Base-by-base conservation (phyloP, 2,329 filamentous ascomycete species). In the Colletotrichum ledebouriae region DNA sequence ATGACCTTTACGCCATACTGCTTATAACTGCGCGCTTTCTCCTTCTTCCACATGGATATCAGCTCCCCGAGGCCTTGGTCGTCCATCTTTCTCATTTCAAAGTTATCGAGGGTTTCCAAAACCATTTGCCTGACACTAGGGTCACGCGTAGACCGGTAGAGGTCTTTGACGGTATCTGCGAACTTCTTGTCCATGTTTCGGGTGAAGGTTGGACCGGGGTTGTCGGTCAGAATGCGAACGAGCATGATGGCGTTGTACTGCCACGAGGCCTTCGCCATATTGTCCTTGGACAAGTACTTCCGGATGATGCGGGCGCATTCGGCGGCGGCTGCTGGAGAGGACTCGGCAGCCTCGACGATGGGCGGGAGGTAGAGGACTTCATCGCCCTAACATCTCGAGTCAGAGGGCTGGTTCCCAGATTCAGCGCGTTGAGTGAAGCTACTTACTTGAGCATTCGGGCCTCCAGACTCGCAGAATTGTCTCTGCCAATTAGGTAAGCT, bases 221-320 rank as follows among this genome's bases (percentile, higher is more conserved):
- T 98, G 78, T 98, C 94, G 73, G 90, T 86, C 72, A 99, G 84
- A 75, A 99, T 99, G 70, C 95, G 91, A 73, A 97, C 85, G 63
- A 99, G 87, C 96, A 98, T 98, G 75, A 98, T 90, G 71, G 94
- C 92, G 81, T 98, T 98, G 85, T 98, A 98, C 79, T 98, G 95
- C 73, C 90, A 89, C 74, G 92, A 89, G 10, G 93, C 84, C 52
- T 83, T 83, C 29, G 79, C 77, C 73, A 80, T 89, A 79, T 93
- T 89, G 52, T 94, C 92, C 72, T 90, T 91, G 73, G 89, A 86
- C 68, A 99, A 84, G 78, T 91, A 95, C 78, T 93, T 94, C 77
- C 93, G 92, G 76, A 98, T 93, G 72, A 92, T 85, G 72, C 88
- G 84, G 57, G 94, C 94, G 73, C 93, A 93, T 74, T 94, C 92